Evolutionary conservation across 306 rosid species (phyloP), one percentile per base, ranked within the genome.

Genomic region (Sphenostylis stenocarpa): DNA sequence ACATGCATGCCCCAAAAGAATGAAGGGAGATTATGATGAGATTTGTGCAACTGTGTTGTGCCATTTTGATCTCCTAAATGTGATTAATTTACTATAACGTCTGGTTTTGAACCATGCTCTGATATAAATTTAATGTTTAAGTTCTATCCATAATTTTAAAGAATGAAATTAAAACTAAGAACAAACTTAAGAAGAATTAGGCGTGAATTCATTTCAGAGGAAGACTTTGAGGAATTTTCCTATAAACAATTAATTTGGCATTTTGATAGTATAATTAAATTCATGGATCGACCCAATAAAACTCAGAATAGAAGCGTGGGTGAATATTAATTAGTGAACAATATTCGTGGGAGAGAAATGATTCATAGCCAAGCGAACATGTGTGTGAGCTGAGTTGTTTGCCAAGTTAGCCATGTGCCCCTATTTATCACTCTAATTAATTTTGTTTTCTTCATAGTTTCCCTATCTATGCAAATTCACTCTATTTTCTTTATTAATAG

Each of bases 211-310:
- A 26, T 26, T 26, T 26, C 28, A 26, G 28, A 2, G 60, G 15
- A 51, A 51, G 5, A 19, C 5, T 12, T 33, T 17, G 0, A 21
- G 19, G 17, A 34, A 13, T 12, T 2, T 24, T 23, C 67, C 4
- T 41, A 56, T 12, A 55, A 39, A 7, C 3, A 41, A 57, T 73
- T 57, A 39, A 57, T 24, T 29, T 29, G 77, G 33, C 0, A 11
- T n/a, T n/a, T n/a, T 2, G 33, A 3, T 3, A 29, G 8, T 15
- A 14, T 29, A 29, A n/a, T n/a, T n/a, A 6, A 45, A n/a, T 49
- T 39, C 76, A 70, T 58, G 62, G 63, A 77, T 77, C n/a, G n/a
- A n/a, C 62, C 70, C 70, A 56, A 77, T 23, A 20, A 33, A 52
- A 31, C 6, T 17, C 36, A 47, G 38, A 33, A 34, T 55, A 4